Evolutionary conservation across 1,284 basidiomycete genomes (phyloP), one percentile per base, ranked within the genome.

Genomic region (Cystobasidium sp.): DNA sequence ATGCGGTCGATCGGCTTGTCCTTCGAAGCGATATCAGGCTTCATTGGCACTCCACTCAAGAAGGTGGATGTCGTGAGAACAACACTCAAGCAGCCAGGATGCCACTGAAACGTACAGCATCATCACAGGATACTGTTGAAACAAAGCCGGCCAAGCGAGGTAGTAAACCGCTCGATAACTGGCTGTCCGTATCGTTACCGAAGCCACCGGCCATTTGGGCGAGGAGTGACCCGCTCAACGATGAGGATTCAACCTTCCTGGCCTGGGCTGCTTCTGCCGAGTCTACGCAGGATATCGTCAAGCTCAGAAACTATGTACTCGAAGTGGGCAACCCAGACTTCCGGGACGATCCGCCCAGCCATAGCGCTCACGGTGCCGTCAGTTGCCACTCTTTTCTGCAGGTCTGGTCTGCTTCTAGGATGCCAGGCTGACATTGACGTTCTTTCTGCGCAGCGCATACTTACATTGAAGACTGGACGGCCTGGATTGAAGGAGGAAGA

Each of bases 161-260:
- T 8, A 49, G 18, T 22, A 71, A 63, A 51, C 69, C 69, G 24
- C 61, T 71, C 20, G 69, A 71, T 24, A 55, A 61, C 46, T 71
- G 69, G 69, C 61, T 71, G 4, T 49, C 49, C n/a, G 41, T 63
- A 24, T 46, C 59, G 10, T 47, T 71, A n/a, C 70, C 70, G 39
- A 73, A 73, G 39, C 43, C 51, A 55, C 70, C 70, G 5, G 52
- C 51, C n/a, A 22, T 31, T 59, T 58, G 24, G 9, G 52, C 44
- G 12, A 41, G 14, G 37, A 58, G 62, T n/a, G 52, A 61, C 7
- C 70, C 62, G 4, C 31, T 73, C 20, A 20, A 65, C 52, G 70
- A 73, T 24, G 52, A 12, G 37, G 70, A 73, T 31, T 73, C 70
- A n/a, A 59, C 62, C 39, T 73, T 73, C 52, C 18, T 73, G 22